These are phyloP conservation scores for Septoria petroselini DNA, from an alignment of 2,329 filamentous ascomycete species.

Conservation along the genomic window DNA sequence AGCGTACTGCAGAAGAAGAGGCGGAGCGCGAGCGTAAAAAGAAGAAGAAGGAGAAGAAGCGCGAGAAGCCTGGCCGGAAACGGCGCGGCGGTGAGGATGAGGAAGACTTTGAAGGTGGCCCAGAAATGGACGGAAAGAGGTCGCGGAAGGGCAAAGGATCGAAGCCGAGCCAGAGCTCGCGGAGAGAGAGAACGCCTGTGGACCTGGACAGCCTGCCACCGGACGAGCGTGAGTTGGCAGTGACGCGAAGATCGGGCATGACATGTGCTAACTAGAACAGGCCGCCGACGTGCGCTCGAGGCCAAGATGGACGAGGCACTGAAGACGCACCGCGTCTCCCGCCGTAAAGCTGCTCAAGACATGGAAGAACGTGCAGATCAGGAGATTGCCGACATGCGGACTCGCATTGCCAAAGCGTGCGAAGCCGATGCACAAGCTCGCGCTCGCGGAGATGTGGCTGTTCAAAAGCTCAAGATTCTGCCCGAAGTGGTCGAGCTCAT, in stretches of 20 bases:
- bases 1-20: conserved; percentile 60
- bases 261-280: conserved; percentile 39
- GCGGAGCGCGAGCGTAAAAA: conserved; percentile 57
- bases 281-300: conserved; percentile 76
- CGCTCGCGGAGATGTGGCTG: conserved; percentile 72
- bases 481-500: conserved; percentile 84
- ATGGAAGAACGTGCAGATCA: conserved; percentile 87
- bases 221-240: conserved; percentile 65
- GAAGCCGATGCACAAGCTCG: conserved; percentile 81
- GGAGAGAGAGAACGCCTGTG: conserved; percentile 55
- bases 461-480: conserved; percentile 90
- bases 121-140: conserved; percentile 55
- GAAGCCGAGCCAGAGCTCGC: conserved; percentile 43
- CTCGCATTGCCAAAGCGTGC: conserved; percentile 86
- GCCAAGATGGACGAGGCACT: conserved; percentile 83
- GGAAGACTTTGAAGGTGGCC: conserved; percentile 39
- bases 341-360: conserved; percentile 87
- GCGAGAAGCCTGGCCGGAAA: conserved; percentile 27
- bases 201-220: conserved; percentile 77
- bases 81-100: conserved; percentile 22
- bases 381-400: conserved; percentile 81
- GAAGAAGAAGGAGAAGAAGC: conserved; percentile 30
- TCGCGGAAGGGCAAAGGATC: conserved; percentile 47
- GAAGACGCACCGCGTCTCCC: conserved; percentile 72
- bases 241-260: conserved; percentile 14